These are phyloP conservation scores for Candida germanica DNA, from an alignment of 805 yeast species.

Conservation along the genomic window DNA sequence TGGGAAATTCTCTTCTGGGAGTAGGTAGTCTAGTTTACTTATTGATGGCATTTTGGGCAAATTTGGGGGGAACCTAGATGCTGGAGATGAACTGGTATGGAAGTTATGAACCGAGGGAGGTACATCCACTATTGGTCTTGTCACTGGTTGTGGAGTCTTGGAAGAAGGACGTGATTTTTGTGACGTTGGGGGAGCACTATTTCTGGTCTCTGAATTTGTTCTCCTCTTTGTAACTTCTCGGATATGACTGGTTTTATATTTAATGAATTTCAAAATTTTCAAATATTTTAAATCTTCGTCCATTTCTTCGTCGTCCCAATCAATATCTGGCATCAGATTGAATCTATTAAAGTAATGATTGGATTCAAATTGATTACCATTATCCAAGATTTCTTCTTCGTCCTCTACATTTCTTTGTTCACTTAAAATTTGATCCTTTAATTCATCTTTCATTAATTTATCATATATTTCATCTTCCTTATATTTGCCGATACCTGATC, in stretches of 20 bases:
- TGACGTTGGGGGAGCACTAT: neutral
- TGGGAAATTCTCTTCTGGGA: conserved; percentile 20
- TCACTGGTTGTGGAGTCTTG: neutral
- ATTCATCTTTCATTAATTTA: conserved; percentile 37
- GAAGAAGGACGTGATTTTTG: neutral
- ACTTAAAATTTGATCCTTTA: conserved; percentile 34
- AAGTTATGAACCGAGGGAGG: conserved; percentile 12
- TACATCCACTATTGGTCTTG: neutral
- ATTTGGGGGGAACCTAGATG: conserved; percentile 7
- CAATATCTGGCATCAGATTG: conserved; percentile 24
- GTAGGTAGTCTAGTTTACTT: conserved; percentile 20
- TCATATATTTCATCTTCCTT: conserved; percentile 37
- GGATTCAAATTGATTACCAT: conserved; percentile 22
- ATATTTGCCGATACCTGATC: conserved; percentile 14
- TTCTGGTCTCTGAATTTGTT: neutral
- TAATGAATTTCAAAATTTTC: conserved; percentile 39
- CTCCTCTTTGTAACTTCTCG: conserved; percentile 10
- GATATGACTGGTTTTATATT: conserved; percentile 28
- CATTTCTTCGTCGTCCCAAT: conserved; percentile 48
- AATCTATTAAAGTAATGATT: conserved; percentile 11
- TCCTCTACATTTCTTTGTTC: conserved; percentile 31
- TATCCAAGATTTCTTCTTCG: conserved; percentile 20
- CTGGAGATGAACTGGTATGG: conserved; percentile 3
- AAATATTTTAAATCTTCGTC: conserved; percentile 45
- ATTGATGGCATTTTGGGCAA: conserved; percentile 15